Conservation (phyloP, 441 rosid genomes). For the Pelargonium myrrhifolium region DNA sequence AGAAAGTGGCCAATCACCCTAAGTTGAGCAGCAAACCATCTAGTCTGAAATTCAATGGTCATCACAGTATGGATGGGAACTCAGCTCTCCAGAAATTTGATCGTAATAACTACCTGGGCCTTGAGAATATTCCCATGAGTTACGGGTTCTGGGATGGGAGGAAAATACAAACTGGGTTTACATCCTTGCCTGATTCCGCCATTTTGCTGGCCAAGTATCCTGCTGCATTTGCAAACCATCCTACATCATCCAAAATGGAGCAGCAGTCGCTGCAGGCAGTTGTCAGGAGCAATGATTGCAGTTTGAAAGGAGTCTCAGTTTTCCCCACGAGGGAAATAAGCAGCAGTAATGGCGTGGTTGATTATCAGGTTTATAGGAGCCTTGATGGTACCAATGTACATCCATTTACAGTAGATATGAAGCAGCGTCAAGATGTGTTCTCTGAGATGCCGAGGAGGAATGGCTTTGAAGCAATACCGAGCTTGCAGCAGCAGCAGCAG, state of each 20-base stretch:
- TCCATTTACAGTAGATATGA: slow-evolving; percentile 37
- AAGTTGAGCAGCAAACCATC: slow-evolving; percentile 34
- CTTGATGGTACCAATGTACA: slow-evolving; percentile 32
- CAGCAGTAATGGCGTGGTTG: slow-evolving; percentile 40
- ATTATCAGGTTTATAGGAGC: slow-evolving; percentile 36
- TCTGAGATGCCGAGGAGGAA: slow-evolving; percentile 34
- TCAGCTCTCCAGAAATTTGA: slow-evolving; percentile 37
- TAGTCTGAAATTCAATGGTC: slow-evolving; percentile 36
- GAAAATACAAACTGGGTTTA: slow-evolving; percentile 62
- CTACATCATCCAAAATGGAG: slow-evolving; percentile 36
- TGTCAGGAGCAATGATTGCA: slow-evolving; percentile 27
- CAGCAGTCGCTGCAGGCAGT: slow-evolving; percentile 36
- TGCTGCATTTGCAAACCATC: slow-evolving; percentile 48
- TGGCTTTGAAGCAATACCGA: slow-evolving; percentile 39
- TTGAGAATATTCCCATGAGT: slow-evolving; percentile 62
- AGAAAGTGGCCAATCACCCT: slow-evolving; percentile 27
- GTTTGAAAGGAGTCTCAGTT: slow-evolving; percentile 31
- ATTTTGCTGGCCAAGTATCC: slow-evolving; percentile 67
- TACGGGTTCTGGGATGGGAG: slow-evolving; percentile 88
- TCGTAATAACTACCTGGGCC: slow-evolving; percentile 32
- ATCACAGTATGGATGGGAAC: slow-evolving; percentile 28
- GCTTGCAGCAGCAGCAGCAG: slow-evolving; percentile 44
- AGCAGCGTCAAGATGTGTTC: slow-evolving; percentile 39
- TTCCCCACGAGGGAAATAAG: slow-evolving; percentile 32
- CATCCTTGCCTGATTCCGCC: slow-evolving; percentile 66